phyloP scores from a whole-genome alignment of 169 alveolate genomes.

The Plasmodium berghei region DNA sequence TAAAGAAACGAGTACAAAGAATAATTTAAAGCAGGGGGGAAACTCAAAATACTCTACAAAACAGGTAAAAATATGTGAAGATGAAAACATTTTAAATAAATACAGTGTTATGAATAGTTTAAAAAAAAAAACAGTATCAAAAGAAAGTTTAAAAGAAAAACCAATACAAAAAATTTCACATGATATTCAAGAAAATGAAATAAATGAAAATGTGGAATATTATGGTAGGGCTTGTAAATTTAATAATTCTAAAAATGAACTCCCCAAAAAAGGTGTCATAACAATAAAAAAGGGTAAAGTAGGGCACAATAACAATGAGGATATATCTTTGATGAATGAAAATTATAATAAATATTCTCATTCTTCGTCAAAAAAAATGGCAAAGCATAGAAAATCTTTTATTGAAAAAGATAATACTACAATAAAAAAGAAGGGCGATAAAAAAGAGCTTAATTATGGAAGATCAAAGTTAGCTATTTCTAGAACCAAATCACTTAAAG shows the following conservation, averaged over 20 bases:
- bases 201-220: constrained; percentile 13
- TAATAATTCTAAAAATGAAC: constrained; percentile 21
- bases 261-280: constrained; percentile 15
- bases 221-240: constrained; percentile 36
- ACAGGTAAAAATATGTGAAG: constrained; percentile 68
- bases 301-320: constrained; percentile 2
- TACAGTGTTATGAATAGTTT: constrained; percentile 46
- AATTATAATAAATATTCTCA: constrained; percentile 4
- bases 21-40: constrained; percentile 16
- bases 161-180: constrained; percentile 7
- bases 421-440: constrained; percentile 26
- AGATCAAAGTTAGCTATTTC: constrained; percentile 16
- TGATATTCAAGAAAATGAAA: constrained; percentile 18
- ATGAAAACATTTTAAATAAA: constrained; percentile 52
- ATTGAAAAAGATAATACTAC: constrained; percentile 10
- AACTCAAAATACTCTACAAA: constrained; percentile 18
- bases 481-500: constrained; percentile 45
- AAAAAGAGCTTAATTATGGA: constrained; percentile 26
- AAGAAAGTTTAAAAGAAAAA: constrained; percentile 31
- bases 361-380: constrained; percentile 16
- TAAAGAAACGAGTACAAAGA: constrained; percentile 1
- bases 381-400: constrained; percentile 16
- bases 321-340: constrained; percentile 29
- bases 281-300: constrained; percentile 14
- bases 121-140: constrained; percentile 20